phyloP scores from a whole-genome alignment of 805 yeast species.

The Candida cerambycidarum region DNA sequence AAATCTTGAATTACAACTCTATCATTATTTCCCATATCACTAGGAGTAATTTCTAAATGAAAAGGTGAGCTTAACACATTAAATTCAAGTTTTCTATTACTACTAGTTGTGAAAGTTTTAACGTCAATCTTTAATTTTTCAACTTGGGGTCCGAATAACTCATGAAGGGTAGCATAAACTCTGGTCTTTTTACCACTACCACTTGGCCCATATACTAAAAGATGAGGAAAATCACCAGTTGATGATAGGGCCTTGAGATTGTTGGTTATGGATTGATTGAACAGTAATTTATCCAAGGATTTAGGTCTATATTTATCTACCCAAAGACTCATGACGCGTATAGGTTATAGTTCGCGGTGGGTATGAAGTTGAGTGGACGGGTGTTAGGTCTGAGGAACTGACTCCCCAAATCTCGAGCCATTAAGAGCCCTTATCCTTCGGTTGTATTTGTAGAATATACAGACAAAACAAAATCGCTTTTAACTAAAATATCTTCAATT shows the following conservation, averaged over 20 bases:
- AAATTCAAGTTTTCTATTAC: constrained; percentile 80
- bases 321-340: constrained; percentile 80
- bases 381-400: too few relatives aligned
- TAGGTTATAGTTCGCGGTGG: not conserved
- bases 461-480: too few relatives aligned
- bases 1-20: constrained; percentile 92
- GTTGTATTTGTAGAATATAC: too few relatives aligned
- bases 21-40: constrained; percentile 95
- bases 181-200: constrained; percentile 98
- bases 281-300: constrained; percentile 60
- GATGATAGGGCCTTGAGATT: constrained; percentile 59
- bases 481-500: too few relatives aligned
- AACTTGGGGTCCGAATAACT: constrained; percentile 79
- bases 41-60: constrained; percentile 93
- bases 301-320: constrained; percentile 91
- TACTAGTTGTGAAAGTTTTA: constrained; percentile 72
- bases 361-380: not conserved
- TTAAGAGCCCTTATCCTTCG: too few relatives aligned
- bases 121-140: constrained; percentile 84
- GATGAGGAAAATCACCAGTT: constrained; percentile 89
- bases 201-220: constrained; percentile 89
- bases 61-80: constrained; percentile 89
- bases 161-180: constrained; percentile 72
- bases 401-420: too few relatives aligned
- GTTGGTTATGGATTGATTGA: constrained; percentile 62